Percentiles rank a stretch among this genome's conserved stretches.
phyloP scores from a whole-genome alignment of 495 filamentous ascomycete genomes.

The Arthonia radiata region DNA sequence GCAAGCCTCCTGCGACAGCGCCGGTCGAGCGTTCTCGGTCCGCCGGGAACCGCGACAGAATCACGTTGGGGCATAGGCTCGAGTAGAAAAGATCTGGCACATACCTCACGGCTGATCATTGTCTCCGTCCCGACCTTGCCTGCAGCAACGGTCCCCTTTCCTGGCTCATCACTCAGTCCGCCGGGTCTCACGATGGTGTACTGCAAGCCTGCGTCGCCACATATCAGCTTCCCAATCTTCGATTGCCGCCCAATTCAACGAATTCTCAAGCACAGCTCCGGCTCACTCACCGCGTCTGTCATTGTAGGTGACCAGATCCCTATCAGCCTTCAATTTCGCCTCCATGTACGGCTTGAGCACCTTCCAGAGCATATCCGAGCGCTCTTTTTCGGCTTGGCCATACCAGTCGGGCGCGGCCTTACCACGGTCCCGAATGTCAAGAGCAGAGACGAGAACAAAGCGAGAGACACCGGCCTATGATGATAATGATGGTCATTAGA shows the following conservation, averaged over 20 bases:
- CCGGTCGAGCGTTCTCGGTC: no score
- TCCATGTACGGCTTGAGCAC: conserved; percentile 10
- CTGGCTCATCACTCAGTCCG: conserved; percentile 7
- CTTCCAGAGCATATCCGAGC: conserved; percentile 8
- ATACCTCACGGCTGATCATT: conserved; percentile 10
- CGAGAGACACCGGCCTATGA: no score
- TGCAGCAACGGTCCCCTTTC: conserved; percentile 10
- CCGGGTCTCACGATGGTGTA: conserved; percentile 15
- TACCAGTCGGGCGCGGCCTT: conserved; percentile 12
- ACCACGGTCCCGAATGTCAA: conserved; percentile 12
- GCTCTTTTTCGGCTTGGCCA: conserved; percentile 8
- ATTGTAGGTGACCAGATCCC: conserved; percentile 11
- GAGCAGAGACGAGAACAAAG: conserved; percentile 12
- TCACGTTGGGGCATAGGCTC: no score
- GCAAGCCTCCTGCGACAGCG: no score
- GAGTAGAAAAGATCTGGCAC: no score
- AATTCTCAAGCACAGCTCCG: no score
- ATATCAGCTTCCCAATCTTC: no score
- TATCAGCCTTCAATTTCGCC: conserved; percentile 12
- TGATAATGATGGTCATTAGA: no score
- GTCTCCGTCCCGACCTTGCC: conserved; percentile 8
- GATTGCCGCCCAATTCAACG: no score
- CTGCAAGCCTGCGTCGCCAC: conserved; percentile 9
- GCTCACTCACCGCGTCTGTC: no score
- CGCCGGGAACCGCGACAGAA: no score